These are phyloP conservation scores for Halteria grandinella DNA, from an alignment of 73 alveolate species.

Conservation along the genomic window DNA sequence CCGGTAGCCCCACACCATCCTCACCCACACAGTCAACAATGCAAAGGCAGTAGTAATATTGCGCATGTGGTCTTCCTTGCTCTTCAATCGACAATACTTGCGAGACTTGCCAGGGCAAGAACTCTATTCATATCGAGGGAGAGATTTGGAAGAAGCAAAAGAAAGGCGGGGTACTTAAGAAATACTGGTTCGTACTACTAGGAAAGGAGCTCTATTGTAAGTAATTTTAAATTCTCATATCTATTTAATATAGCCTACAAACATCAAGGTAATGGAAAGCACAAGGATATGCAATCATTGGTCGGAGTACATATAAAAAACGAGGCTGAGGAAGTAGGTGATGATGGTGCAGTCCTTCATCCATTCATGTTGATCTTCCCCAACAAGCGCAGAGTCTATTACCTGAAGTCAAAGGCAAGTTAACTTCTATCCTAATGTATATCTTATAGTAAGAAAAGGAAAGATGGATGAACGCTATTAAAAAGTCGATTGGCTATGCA, in stretches of 20 bases:
- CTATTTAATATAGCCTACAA: constrained; percentile 50
- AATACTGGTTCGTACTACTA: constrained; percentile 45
- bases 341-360: constrained; percentile 31
- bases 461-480: constrained; percentile 58
- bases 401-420: constrained; percentile 49
- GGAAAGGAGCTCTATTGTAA: constrained; percentile 67
- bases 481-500: constrained; percentile 74
- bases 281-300: constrained; percentile 63
- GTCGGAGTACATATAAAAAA: constrained; percentile 56
- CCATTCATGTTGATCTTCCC: constrained; percentile 66
- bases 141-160: constrained; percentile 47
- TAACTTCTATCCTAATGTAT: not conserved
- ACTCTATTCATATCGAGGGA: constrained; percentile 42
- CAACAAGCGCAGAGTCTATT: constrained; percentile 60
- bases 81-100: constrained; percentile 3
- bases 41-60: too few relatives aligned
- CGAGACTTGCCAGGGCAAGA: constrained; percentile 38
- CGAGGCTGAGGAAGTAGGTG: constrained; percentile 50
- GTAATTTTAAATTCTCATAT: not conserved
- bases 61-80: constrained; percentile 39
- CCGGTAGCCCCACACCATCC: too few relatives aligned
- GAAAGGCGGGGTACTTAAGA: constrained; percentile 55
- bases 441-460: constrained; percentile 18
- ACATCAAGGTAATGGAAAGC: constrained; percentile 55
- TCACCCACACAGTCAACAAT: too few relatives aligned